Evolutionary conservation across 2,329 filamentous ascomycete species (phyloP).

Genomic region (Fusarium protoensiforme): DNA sequence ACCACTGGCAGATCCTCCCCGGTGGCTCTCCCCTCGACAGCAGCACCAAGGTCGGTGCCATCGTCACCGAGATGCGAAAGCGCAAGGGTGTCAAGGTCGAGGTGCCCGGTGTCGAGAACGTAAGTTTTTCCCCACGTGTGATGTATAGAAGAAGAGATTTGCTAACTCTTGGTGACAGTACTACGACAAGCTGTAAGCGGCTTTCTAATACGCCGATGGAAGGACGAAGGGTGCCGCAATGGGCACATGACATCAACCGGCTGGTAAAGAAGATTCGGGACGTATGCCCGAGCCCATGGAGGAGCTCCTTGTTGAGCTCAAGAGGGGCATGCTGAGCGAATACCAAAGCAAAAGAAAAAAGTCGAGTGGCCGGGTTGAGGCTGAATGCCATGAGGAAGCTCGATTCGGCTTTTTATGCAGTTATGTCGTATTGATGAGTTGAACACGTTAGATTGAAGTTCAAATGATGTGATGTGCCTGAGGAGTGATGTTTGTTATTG

Average conservation of each 20-base stretch:
- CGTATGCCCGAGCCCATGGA: conserved; percentile 42
- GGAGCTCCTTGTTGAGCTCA: conserved; percentile 40
- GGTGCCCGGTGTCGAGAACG: conserved; percentile 93
- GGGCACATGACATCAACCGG: conserved; percentile 56
- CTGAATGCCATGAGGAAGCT: conserved; percentile 52
- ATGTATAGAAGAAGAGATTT: not conserved
- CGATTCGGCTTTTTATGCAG: conserved; percentile 54
- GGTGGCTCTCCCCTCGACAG: conserved; percentile 91
- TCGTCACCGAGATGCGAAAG: conserved; percentile 94
- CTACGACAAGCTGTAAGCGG: conserved; percentile 97
- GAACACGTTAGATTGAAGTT: conserved; percentile 50
- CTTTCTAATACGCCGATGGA: conserved; percentile 58
- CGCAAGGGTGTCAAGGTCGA: conserved; percentile 99
- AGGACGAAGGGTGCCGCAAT: conserved; percentile 56
- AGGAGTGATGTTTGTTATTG: not conserved
- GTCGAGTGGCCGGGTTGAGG: conserved; percentile 50
- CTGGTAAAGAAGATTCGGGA: conserved; percentile 48
- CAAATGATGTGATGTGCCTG: conserved; percentile 4
- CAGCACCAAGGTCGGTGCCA: conserved; percentile 82
- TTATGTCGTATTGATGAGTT: conserved; percentile 57
- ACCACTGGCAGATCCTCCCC: conserved; percentile 97
- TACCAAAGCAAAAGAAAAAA: conserved; percentile 47
- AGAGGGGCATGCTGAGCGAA: conserved; percentile 47
- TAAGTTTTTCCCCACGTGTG: conserved; percentile 65
- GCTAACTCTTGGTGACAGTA: conserved; percentile 67